These are phyloP conservation scores for Aegilops bicornis DNA, from an alignment of 176 grass and related monocot species.

Conservation along the genomic window DNA sequence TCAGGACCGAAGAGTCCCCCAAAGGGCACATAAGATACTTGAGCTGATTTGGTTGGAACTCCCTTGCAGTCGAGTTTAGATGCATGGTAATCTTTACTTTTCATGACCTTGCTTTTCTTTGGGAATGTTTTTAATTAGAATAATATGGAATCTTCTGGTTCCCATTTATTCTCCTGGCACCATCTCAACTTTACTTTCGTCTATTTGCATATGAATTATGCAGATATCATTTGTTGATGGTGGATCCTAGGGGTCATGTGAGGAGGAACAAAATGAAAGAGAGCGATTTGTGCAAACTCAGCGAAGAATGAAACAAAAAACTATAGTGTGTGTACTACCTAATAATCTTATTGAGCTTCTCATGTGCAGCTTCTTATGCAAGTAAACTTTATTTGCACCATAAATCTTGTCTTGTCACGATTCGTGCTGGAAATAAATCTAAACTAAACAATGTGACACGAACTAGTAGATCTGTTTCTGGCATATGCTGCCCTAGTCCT, in stretches of 20 bases:
- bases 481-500: neutral
- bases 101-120: neutral
- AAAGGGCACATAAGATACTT: neutral
- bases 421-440: neutral
- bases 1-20: neutral
- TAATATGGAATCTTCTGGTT: neutral
- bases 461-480: neutral
- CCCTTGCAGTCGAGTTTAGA: neutral
- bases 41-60: neutral
- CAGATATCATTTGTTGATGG: neutral
- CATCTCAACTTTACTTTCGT: neutral
- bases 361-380: neutral
- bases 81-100: neutral
- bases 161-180: neutral
- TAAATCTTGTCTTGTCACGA: neutral
- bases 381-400: neutral
- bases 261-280: neutral
- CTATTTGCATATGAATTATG: neutral
- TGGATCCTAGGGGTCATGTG: neutral
- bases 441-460: neutral
- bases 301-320: neutral
- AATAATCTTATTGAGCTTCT: constrained; percentile 15
- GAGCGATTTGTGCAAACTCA: neutral
- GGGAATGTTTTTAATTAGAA: neutral
- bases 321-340: neutral